Evolutionary conservation across 2,329 filamentous ascomycete species (phyloP).

Genomic region (Colletotrichum eleusines): DNA sequence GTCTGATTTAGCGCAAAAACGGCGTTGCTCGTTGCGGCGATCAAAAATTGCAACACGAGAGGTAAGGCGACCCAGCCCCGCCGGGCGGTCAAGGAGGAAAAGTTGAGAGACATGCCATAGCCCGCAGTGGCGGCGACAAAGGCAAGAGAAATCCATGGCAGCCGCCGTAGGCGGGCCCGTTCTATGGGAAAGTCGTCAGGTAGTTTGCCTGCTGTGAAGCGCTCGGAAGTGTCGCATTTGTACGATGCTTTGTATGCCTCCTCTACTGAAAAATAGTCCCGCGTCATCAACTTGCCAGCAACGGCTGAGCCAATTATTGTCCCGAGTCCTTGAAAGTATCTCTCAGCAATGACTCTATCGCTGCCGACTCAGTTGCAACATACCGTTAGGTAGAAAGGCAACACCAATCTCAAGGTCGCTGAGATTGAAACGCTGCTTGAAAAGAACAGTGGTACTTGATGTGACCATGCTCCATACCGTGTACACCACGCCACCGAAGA

Average conservation of each 20-base stretch:
- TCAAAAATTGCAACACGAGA: constrained; percentile 49
- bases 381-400: constrained; percentile 47
- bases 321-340: constrained; percentile 47
- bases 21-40: constrained; percentile 53
- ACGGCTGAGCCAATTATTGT: constrained; percentile 56
- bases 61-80: constrained; percentile 47
- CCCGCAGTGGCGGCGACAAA: constrained; percentile 51
- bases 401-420: constrained; percentile 46
- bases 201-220: constrained; percentile 48
- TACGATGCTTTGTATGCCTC: constrained; percentile 44
- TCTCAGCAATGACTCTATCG: background rate
- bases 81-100: constrained; percentile 24
- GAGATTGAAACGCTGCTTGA: constrained; percentile 48
- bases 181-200: constrained; percentile 58
- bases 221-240: constrained; percentile 38
- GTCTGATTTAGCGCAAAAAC: constrained; percentile 53
- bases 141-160: constrained; percentile 52
- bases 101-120: constrained; percentile 52
- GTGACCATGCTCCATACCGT: constrained; percentile 63
- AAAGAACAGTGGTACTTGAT: constrained; percentile 54
- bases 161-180: constrained; percentile 53
- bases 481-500: constrained; percentile 54
- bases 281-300: constrained; percentile 57
- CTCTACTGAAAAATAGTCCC: constrained; percentile 44
- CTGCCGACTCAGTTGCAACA: background rate